phyloP scores from a whole-genome alignment of 1,284 basidiomycete species.

The Cutaneotrichosporon cyanovorans region DNA sequence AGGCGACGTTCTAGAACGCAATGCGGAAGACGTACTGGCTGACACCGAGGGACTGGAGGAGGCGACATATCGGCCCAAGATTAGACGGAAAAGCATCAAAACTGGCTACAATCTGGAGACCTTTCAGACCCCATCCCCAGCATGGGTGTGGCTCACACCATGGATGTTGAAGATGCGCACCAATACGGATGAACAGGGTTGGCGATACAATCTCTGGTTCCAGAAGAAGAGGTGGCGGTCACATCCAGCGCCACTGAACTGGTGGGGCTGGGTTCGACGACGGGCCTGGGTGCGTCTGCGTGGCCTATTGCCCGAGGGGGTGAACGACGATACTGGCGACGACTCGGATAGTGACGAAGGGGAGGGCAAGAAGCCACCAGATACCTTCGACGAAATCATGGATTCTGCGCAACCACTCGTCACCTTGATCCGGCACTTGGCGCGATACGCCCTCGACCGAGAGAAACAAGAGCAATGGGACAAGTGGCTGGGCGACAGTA shows the following conservation, averaged over 20 bases:
- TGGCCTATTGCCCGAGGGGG: slow-evolving; percentile 3
- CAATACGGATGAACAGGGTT: slow-evolving; percentile 45
- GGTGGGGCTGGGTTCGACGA: slow-evolving; percentile 43
- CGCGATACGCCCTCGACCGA: slow-evolving; percentile 26
- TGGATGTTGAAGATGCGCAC: slow-evolving; percentile 47
- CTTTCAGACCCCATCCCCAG: slow-evolving; percentile 38
- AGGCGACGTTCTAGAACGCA: background rate
- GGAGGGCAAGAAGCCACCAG: background rate
- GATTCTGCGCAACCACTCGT: slow-evolving; percentile 7
- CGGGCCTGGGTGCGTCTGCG: slow-evolving; percentile 43
- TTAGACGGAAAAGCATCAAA: slow-evolving; percentile 25
- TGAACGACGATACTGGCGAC: too few relatives aligned
- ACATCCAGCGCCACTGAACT: slow-evolving; percentile 33
- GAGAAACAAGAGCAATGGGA: slow-evolving; percentile 31
- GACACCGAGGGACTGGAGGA: background rate
- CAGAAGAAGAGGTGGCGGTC: slow-evolving; percentile 32
- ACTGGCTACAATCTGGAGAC: slow-evolving; percentile 41
- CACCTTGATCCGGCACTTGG: slow-evolving; percentile 20
- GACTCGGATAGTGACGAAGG: background rate
- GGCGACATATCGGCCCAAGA: background rate
- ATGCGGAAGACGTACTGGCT: background rate
- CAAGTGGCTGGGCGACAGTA: slow-evolving; percentile 22
- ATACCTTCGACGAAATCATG: slow-evolving; percentile 3
- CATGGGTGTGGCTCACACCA: slow-evolving; percentile 43
- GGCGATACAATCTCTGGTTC: slow-evolving; percentile 45